Percentiles rank a stretch among this genome's conserved stretches.
Evolutionary conservation across 2,329 filamentous ascomycete genomes (phyloP).

Genomic region (Penicillium paneum): DNA sequence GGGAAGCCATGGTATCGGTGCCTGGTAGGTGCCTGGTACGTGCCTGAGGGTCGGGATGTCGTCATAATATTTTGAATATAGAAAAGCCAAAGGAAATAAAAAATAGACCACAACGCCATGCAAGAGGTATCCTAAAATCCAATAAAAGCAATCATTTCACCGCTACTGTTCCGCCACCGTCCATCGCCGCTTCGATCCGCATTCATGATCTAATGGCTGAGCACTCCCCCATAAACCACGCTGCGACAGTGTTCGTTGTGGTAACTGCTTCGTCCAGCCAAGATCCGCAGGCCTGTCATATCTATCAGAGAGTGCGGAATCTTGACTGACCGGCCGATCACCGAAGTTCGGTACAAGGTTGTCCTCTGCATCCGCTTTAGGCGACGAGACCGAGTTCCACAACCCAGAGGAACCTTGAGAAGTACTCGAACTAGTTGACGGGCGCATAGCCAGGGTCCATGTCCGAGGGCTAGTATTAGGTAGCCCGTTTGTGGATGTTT

Average conservation of each 20-base stretch:
- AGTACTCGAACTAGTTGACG: slow-evolving; percentile 19
- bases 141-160: slow-evolving; percentile 9
- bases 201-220: slow-evolving; percentile 28
- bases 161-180: slow-evolving; percentile 36
- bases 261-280: slow-evolving; percentile 22
- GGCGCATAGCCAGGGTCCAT: slow-evolving; percentile 24
- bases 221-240: slow-evolving; percentile 40
- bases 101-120: slow-evolving; percentile 15
- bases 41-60: slow-evolving; percentile 10
- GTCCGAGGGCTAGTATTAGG: slow-evolving; percentile 16
- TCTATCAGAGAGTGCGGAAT: background rate
- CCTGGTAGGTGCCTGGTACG: slow-evolving; percentile 4
- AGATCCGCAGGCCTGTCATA: slow-evolving; percentile 6
- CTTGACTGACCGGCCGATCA: slow-evolving; percentile 22
- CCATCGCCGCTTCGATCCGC: slow-evolving; percentile 35
- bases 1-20: slow-evolving; percentile 5
- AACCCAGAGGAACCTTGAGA: slow-evolving; percentile 31
- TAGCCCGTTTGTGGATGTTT: slow-evolving; percentile 26
- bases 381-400: slow-evolving; percentile 33
- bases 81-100: background rate
- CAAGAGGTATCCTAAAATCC: slow-evolving; percentile 20
- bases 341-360: slow-evolving; percentile 40
- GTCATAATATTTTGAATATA: background rate
- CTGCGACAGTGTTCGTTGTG: slow-evolving; percentile 32
- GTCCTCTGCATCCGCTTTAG: slow-evolving; percentile 26